Percentiles rank a stretch among this genome's conserved stretches.
Conservation (phyloP, 2,329 filamentous ascomycete genomes). For the Epichloe typhina region DNA sequence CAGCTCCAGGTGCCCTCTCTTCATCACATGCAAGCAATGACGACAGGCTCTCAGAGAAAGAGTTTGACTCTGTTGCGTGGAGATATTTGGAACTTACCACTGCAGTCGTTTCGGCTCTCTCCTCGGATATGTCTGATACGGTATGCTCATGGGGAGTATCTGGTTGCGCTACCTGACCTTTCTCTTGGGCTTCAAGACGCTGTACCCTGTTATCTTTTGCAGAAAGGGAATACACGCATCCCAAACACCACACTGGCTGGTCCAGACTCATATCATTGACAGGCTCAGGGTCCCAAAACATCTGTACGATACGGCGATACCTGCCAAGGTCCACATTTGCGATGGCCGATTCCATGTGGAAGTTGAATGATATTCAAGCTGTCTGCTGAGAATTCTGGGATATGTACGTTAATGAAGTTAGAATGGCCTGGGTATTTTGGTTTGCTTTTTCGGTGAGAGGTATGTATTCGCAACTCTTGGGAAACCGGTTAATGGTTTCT, state of each 20-base stretch:
- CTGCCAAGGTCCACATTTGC: constrained; percentile 60
- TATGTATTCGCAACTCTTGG: neutral
- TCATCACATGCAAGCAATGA: constrained; percentile 38
- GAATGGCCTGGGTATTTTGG: neutral
- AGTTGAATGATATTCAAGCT: neutral
- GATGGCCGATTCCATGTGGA: constrained; percentile 23
- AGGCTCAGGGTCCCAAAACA: constrained; percentile 84
- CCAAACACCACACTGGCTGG: constrained; percentile 74
- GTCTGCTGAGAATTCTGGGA: neutral
- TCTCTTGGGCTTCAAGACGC: neutral
- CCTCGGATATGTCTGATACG: neutral
- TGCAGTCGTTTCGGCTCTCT: neutral
- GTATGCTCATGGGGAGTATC: neutral
- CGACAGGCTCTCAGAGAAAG: constrained; percentile 36
- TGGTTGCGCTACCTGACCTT: neutral
- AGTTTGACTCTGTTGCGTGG: constrained; percentile 31
- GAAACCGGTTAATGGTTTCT: neutral
- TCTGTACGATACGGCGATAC: constrained; percentile 70
- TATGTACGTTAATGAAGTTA: neutral
- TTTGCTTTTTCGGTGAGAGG: neutral
- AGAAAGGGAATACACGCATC: constrained; percentile 35
- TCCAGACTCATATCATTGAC: constrained; percentile 58
- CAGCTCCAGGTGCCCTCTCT: constrained; percentile 35
- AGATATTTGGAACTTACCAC: constrained; percentile 14
- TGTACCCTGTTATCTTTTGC: constrained; percentile 4